Conservation (phyloP, 2,329 filamentous ascomycete genomes). For the Monosporascus sp. region DNA sequence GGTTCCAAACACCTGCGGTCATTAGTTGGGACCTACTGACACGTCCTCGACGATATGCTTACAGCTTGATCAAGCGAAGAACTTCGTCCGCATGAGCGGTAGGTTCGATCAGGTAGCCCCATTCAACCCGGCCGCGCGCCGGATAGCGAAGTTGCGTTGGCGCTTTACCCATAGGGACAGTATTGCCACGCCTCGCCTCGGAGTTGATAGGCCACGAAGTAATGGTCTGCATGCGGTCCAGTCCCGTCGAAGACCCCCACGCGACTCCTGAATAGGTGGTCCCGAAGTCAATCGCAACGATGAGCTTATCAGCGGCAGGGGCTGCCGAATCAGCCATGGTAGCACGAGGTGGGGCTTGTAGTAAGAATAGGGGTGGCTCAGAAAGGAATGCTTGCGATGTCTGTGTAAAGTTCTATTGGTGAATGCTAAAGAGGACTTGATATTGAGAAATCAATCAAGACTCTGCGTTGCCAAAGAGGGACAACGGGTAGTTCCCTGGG, state of each 20-base stretch:
- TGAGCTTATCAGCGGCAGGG: conserved; percentile 27
- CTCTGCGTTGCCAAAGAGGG: no score
- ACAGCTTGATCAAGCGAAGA: conserved; percentile 47
- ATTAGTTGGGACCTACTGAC: conserved; percentile 14
- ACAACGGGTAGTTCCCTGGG: no score
- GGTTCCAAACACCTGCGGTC: neutral
- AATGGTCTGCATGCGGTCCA: conserved; percentile 36
- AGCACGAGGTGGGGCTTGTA: neutral
- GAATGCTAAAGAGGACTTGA: no score
- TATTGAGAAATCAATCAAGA: no score
- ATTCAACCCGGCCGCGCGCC: conserved; percentile 31
- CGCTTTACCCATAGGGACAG: conserved; percentile 35
- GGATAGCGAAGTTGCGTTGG: conserved; percentile 42
- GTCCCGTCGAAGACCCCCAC: conserved; percentile 39
- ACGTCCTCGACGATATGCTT: neutral
- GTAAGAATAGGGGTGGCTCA: neutral
- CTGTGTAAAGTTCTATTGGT: no score
- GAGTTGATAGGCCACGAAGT: conserved; percentile 39
- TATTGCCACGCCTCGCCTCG: conserved; percentile 27
- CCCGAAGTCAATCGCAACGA: conserved; percentile 52
- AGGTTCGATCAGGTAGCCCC: conserved; percentile 44
- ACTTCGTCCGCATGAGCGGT: conserved; percentile 32
- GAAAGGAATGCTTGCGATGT: neutral
- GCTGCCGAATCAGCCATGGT: neutral
- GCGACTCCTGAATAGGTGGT: conserved; percentile 51